Evolutionary conservation across 2,329 filamentous ascomycete genomes (phyloP).

Genomic region (Coniella lustricola): DNA sequence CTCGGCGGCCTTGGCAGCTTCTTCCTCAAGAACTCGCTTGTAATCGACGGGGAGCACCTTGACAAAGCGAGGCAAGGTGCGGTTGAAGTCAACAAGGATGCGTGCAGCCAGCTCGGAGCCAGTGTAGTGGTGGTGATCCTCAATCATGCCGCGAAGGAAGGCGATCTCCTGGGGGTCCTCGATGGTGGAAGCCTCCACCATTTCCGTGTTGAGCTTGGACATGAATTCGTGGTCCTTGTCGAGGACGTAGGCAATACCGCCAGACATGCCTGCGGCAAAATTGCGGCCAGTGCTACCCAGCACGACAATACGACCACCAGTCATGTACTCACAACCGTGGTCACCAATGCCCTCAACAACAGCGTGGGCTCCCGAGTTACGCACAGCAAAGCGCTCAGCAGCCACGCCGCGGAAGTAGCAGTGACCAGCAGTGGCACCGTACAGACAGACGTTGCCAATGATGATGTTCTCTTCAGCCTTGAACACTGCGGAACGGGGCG

Average conservation of each 20-base stretch:
- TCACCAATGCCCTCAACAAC: slow-evolving; percentile 95
- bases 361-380: slow-evolving; percentile 93
- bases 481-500: slow-evolving; percentile 81
- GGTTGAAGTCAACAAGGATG: slow-evolving; percentile 90
- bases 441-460: slow-evolving; percentile 89
- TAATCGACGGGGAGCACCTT: slow-evolving; percentile 94
- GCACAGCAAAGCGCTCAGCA: slow-evolving; percentile 91
- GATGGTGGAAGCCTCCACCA: slow-evolving; percentile 83
- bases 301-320: slow-evolving; percentile 81
- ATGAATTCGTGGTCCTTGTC: slow-evolving; percentile 86
- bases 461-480: slow-evolving; percentile 95
- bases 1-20: slow-evolving; percentile 76
- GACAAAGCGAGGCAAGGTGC: slow-evolving; percentile 81
- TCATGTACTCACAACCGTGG: slow-evolving; percentile 98
- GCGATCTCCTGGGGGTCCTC: slow-evolving; percentile 85
- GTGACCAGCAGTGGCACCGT: slow-evolving; percentile 83
- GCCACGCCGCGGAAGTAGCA: slow-evolving; percentile 97
- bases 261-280: slow-evolving; percentile 97
- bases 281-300: slow-evolving; percentile 88
- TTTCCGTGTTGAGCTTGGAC: slow-evolving; percentile 91
- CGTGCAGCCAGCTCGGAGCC: slow-evolving; percentile 91
- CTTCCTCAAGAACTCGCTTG: slow-evolving; percentile 84
- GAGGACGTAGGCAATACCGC: slow-evolving; percentile 90
- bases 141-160: slow-evolving; percentile 81
- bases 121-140: slow-evolving; percentile 97